Percentiles rank a stretch among this genome's conserved stretches.
These are phyloP conservation scores for Aspergillus pseudoterreus DNA, from an alignment of 2,329 filamentous ascomycete genomes.

Conservation along the genomic window DNA sequence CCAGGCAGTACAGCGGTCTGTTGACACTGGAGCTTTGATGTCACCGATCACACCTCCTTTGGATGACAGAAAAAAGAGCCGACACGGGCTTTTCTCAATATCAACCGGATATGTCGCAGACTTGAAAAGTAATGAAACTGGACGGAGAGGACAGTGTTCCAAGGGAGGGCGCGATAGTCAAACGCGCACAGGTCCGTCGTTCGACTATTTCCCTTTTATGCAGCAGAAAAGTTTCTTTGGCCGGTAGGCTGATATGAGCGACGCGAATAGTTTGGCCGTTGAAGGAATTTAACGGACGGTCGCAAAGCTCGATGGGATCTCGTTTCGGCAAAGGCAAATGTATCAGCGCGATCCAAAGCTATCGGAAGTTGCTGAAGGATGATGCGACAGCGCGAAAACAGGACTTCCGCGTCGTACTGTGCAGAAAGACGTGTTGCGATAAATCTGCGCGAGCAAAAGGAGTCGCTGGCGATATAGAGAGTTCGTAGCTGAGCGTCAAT, in stretches of 20 bases:
- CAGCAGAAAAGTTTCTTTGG: background rate
- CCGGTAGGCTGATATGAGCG: no score
- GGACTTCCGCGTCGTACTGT: slow-evolving; percentile 7
- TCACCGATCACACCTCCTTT: background rate
- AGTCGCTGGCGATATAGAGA: slow-evolving; percentile 9
- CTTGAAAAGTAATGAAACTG: background rate
- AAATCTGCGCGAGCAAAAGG: slow-evolving; percentile 7
- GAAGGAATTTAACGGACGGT: background rate
- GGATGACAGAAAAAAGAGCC: background rate
- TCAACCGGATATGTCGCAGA: background rate
- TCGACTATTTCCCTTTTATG: background rate
- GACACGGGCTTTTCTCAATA: background rate
- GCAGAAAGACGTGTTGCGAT: background rate
- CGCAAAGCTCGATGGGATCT: slow-evolving; percentile 1
- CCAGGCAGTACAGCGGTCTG: background rate
- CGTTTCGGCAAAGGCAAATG: slow-evolving; percentile 3
- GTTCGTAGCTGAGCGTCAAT: slow-evolving; percentile 9
- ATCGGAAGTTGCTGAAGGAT: slow-evolving; percentile 13
- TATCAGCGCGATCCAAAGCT: slow-evolving; percentile 16
- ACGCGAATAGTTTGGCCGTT: background rate
- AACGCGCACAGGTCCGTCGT: background rate
- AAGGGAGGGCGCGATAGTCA: background rate
- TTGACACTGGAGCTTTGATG: background rate
- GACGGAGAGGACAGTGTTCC: background rate
- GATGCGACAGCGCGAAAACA: slow-evolving; percentile 16